A percentile compares a stretch with the other conserved stretches of the same genome.
phyloP scores from a whole-genome alignment of 2,329 filamentous ascomycete genomes.

The Botrytis deweyae region DNA sequence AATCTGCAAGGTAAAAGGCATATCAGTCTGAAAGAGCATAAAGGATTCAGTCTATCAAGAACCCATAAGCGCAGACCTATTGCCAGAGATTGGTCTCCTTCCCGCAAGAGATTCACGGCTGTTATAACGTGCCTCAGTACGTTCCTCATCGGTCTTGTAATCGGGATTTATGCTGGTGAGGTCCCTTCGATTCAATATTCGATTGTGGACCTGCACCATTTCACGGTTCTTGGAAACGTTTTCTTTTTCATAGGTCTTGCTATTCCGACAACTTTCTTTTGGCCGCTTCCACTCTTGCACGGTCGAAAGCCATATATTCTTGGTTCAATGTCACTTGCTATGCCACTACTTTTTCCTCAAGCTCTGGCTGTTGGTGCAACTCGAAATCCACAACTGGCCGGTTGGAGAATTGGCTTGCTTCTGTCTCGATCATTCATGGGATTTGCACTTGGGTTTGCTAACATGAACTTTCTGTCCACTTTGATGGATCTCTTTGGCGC shows the following conservation, averaged over 20 bases:
- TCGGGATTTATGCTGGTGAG: slow-evolving; percentile 75
- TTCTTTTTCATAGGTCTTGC: slow-evolving; percentile 70
- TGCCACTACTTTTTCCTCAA: slow-evolving; percentile 75
- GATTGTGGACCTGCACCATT: slow-evolving; percentile 66
- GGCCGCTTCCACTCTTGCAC: slow-evolving; percentile 73
- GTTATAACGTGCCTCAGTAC: slow-evolving; percentile 71
- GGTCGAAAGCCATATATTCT: slow-evolving; percentile 77
- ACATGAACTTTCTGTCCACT: slow-evolving; percentile 72
- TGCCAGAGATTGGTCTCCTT: slow-evolving; percentile 68
- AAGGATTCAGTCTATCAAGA: slow-evolving; percentile 52
- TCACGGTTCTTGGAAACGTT: slow-evolving; percentile 70
- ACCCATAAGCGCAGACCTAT: slow-evolving; percentile 63
- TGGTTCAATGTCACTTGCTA: slow-evolving; percentile 62
- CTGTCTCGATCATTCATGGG: slow-evolving; percentile 66
- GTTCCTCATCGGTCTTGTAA: slow-evolving; percentile 65
- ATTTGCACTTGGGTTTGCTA: slow-evolving; percentile 68
- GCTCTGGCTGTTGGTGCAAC: slow-evolving; percentile 61
- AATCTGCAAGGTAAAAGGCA: slow-evolving; percentile 53
- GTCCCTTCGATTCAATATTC: slow-evolving; percentile 79
- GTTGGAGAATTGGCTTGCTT: slow-evolving; percentile 61
- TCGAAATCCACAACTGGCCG: slow-evolving; percentile 54
- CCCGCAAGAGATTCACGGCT: slow-evolving; percentile 68
- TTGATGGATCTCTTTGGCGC: slow-evolving; percentile 75
- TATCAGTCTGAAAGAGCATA: slow-evolving; percentile 50
- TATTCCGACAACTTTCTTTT: slow-evolving; percentile 66